A percentile compares a stretch with the other conserved stretches of the same genome.
Evolutionary conservation across 345 rosid species (phyloP).

Genomic region (Sisymbrium altissimum): DNA sequence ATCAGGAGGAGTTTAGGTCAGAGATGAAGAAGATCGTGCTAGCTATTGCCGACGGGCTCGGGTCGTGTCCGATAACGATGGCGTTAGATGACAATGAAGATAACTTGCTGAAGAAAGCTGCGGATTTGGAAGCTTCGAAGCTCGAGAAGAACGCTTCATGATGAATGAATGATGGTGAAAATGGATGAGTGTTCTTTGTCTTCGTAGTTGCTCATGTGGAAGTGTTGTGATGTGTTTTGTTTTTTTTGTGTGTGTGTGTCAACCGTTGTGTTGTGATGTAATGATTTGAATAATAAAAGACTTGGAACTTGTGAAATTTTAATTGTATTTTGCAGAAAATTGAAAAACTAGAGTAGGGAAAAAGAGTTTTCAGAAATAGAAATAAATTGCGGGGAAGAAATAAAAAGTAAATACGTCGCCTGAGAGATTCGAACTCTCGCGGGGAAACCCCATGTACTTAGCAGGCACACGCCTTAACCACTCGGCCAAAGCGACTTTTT

Average conservation of each 20-base stretch:
- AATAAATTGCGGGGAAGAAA: background rate
- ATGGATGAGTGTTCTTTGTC: background rate
- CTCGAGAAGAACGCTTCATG: conserved; percentile 2
- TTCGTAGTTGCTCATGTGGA: background rate
- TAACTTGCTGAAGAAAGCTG: conserved; percentile 56
- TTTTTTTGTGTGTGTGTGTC: no score
- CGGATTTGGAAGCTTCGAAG: conserved; percentile 76
- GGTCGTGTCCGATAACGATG: conserved; percentile 66
- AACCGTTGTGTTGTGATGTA: background rate
- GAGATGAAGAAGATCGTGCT: conserved; percentile 72
- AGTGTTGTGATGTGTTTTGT: background rate
- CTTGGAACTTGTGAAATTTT: background rate
- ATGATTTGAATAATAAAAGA: background rate
- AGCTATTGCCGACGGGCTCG: conserved; percentile 74
- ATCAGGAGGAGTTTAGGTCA: conserved; percentile 51
- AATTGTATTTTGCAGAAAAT: background rate
- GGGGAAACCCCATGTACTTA: conserved; percentile 64
- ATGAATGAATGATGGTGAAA: background rate
- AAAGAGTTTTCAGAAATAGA: background rate
- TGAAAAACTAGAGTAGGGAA: background rate
- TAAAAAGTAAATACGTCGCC: conserved; percentile 40
- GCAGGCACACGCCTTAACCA: conserved; percentile 69
- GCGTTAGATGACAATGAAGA: conserved; percentile 52
- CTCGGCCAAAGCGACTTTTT: conserved; percentile 47
- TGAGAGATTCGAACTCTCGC: conserved; percentile 82